A percentile compares a stretch with the other conserved stretches of the same genome.
Evolutionary conservation across 352 stramenopile species (phyloP).

Genomic region (Phytophthora citrophthora): DNA sequence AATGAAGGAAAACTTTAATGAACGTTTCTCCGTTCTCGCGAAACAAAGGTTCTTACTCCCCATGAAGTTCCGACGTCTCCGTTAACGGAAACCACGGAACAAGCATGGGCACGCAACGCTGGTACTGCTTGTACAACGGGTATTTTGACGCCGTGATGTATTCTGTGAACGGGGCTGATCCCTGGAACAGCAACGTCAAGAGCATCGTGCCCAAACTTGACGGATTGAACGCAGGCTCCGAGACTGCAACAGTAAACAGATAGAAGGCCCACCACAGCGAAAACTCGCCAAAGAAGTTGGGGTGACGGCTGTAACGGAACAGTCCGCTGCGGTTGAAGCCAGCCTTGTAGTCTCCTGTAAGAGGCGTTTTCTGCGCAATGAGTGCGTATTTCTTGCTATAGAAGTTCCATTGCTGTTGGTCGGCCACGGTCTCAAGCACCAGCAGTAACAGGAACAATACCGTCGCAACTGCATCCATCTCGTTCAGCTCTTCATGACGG

Average conservation of each 20-base stretch:
- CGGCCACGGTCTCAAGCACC: slow-evolving; percentile 84
- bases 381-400: slow-evolving; percentile 88
- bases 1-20: no score
- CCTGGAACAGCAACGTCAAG: slow-evolving; percentile 90
- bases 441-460: slow-evolving; percentile 76
- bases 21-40: neutral
- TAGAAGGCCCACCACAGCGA: slow-evolving; percentile 92
- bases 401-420: slow-evolving; percentile 94
- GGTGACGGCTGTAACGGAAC: slow-evolving; percentile 92
- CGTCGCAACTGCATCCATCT: slow-evolving; percentile 63
- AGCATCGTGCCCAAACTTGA: slow-evolving; percentile 80
- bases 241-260: slow-evolving; percentile 84
- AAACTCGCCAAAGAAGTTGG: slow-evolving; percentile 95
- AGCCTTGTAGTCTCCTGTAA: slow-evolving; percentile 70
- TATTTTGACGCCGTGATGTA: slow-evolving; percentile 91
- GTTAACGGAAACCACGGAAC: slow-evolving; percentile 42
- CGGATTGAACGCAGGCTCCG: slow-evolving; percentile 66
- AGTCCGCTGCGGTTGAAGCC: slow-evolving; percentile 89
- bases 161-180: slow-evolving; percentile 91
- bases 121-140: slow-evolving; percentile 88
- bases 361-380: slow-evolving; percentile 56
- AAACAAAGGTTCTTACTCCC: slow-evolving; percentile 4
- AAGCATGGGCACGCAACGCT: slow-evolving; percentile 69
- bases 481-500: slow-evolving; percentile 56
- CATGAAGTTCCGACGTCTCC: neutral